Percentiles rank a stretch among this genome's conserved stretches.
Conservation (phyloP, 805 yeast genomes). For the Wickerhamomyces pijperi region DNA sequence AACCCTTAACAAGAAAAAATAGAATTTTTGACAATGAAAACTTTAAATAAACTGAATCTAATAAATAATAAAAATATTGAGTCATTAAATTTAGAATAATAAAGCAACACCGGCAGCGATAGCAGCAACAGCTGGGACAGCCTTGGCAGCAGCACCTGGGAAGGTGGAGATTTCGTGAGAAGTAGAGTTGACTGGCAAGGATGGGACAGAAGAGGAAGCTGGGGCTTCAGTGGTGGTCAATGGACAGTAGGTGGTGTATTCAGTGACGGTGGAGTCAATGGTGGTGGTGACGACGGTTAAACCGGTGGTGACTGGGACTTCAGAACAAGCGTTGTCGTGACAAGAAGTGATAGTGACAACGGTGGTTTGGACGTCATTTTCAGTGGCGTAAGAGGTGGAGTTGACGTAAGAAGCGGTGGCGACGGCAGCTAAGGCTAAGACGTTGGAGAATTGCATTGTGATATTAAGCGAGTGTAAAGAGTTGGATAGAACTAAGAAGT, state of each 20-base stretch:
- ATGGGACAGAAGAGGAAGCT: slow-evolving; percentile 5
- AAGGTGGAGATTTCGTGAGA: slow-evolving; percentile 19
- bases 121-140: slow-evolving; percentile 37
- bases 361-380: slow-evolving; percentile 15
- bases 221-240: slow-evolving; percentile 7
- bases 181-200: slow-evolving; percentile 9
- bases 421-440: slow-evolving; percentile 19
- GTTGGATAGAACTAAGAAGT: slow-evolving; percentile 18
- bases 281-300: slow-evolving; percentile 17
- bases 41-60: background rate
- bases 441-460: slow-evolving; percentile 25
- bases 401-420: slow-evolving; percentile 18
- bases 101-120: slow-evolving; percentile 39
- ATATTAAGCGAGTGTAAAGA: slow-evolving; percentile 18
- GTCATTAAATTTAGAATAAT: slow-evolving; percentile 25
- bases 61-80: no score
- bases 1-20: background rate
- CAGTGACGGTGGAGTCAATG: slow-evolving; percentile 13
- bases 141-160: slow-evolving; percentile 34
- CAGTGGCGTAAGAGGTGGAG: slow-evolving; percentile 19
- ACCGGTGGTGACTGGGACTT: slow-evolving; percentile 19
- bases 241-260: slow-evolving; percentile 17
- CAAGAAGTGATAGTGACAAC: slow-evolving; percentile 23
- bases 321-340: slow-evolving; percentile 11
- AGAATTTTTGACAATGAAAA: background rate